phyloP scores from a whole-genome alignment of 1,139 yeast species.

The Meyerozyma guilliermondii region DNA sequence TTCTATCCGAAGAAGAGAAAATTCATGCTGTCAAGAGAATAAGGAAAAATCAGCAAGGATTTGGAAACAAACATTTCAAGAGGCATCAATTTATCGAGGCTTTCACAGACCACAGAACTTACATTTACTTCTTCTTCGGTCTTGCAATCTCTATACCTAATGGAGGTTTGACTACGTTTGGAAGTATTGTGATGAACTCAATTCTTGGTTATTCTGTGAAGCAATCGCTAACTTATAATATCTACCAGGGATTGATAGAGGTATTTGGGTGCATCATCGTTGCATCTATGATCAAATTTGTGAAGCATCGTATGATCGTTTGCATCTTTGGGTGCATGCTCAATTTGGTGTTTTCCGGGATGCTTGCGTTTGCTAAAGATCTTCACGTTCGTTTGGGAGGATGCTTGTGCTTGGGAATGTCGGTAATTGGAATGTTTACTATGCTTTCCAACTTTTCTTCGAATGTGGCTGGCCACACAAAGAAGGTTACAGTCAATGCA shows the following conservation, averaged over 20 bases:
- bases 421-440: slow-evolving; percentile 24
- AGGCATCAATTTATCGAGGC: slow-evolving; percentile 52
- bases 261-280: slow-evolving; percentile 34
- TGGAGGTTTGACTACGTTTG: slow-evolving; percentile 49
- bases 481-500: slow-evolving; percentile 58
- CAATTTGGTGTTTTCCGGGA: background rate
- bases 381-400: slow-evolving; percentile 8
- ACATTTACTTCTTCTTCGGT: slow-evolving; percentile 35
- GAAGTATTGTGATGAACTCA: slow-evolving; percentile 40
- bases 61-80: slow-evolving; percentile 52
- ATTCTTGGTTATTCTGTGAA: slow-evolving; percentile 39
- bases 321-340: background rate
- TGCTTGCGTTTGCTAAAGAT: slow-evolving; percentile 6
- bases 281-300: slow-evolving; percentile 6
- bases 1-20: slow-evolving; percentile 8
- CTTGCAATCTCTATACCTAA: slow-evolving; percentile 44
- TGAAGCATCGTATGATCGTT: slow-evolving; percentile 1
- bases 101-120: slow-evolving; percentile 38
- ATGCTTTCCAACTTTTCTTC: slow-evolving; percentile 45
- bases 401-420: slow-evolving; percentile 7
- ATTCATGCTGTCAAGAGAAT: slow-evolving; percentile 16
- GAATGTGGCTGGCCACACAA: slow-evolving; percentile 70
- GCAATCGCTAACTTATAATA: slow-evolving; percentile 31
- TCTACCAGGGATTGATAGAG: slow-evolving; percentile 37
- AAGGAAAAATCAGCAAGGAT: slow-evolving; percentile 47